Base-by-base conservation (phyloP, 202 grass and related monocot species). In the Schoenoplectus tabernaemontani region DNA sequence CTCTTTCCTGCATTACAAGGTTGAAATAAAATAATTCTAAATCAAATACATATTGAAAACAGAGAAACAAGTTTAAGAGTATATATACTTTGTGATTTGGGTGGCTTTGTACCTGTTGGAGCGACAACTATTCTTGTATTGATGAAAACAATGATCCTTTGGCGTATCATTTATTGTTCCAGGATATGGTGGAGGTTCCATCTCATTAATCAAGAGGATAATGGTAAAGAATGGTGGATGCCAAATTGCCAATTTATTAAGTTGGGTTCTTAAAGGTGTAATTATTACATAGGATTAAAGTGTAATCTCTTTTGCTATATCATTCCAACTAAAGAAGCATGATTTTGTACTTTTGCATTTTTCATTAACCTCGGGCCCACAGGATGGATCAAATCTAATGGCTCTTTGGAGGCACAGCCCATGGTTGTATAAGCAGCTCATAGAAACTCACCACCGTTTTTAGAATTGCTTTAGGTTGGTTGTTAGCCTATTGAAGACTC, bases 401-500 rank as follows among this genome's bases (percentile, higher is more conserved):
- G 26, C 15, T 51, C 43, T 72, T 56, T 53, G 47, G 7, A 9
- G 9, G 3, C 3, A 75, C 1, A 19, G 71, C 48, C 28, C 71
- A 56, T 75, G 24, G 48, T 75, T 75, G 15, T 75, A 19, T 19
- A 36, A 56, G 28, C 46, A 75, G 30, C 48, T 24, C 71, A 75
- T 56, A 75, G 71, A 75, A 75, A 54, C 37, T 24, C 47, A 53
- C 70, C 47, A 75, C 16, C 17, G 28, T 56, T 56, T 75, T 56
- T 36, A 5, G 2, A 1, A 34, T 56, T 13, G 48, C 71, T 75
- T 75, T 56, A 50, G 48, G 67, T 56, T 43, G 5, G 65, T 44
- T 23, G 39, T 46, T 56, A 54, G 17, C 1, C 15, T 36, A 16
- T 12, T 51, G 47, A 11, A 37, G 16, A 19, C 15, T 54, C 44